phyloP scores from a whole-genome alignment of 192 early-diverging fungal genomes.

The Backusella sp. region DNA sequence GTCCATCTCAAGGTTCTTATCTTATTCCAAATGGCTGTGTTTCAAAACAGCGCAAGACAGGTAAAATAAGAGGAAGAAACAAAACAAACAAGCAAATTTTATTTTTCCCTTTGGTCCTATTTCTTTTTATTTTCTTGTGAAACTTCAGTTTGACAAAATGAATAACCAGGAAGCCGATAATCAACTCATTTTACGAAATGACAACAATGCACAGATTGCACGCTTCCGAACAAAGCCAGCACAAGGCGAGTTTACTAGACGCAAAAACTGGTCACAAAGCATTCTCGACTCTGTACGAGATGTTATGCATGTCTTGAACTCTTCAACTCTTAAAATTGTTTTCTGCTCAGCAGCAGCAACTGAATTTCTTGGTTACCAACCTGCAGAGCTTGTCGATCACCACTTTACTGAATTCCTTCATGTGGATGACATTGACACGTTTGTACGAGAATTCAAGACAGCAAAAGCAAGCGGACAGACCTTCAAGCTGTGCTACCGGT shows the following conservation, averaged over 20 bases:
- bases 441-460: constrained; percentile 26
- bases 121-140: neutral
- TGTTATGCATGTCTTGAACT: constrained; percentile 34
- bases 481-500: constrained; percentile 28
- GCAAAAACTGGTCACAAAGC: constrained; percentile 37
- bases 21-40: neutral
- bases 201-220: neutral
- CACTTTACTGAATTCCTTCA: constrained; percentile 35
- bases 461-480: neutral
- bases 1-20: neutral
- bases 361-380: constrained; percentile 35
- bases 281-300: constrained; percentile 30
- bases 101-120: neutral
- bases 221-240: neutral
- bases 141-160: neutral
- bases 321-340: constrained; percentile 20
- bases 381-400: constrained; percentile 27
- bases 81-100: neutral
- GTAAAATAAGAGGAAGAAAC: too few relatives aligned
- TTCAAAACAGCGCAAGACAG: neutral
- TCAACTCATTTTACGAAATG: neutral
- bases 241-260: constrained; percentile 32
- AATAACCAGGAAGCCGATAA: neutral
- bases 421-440: constrained; percentile 34
- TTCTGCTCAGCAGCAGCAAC: constrained; percentile 31